Conservation (phyloP, 176 grass and related monocot species). For the Neostapfia colusana region DNA sequence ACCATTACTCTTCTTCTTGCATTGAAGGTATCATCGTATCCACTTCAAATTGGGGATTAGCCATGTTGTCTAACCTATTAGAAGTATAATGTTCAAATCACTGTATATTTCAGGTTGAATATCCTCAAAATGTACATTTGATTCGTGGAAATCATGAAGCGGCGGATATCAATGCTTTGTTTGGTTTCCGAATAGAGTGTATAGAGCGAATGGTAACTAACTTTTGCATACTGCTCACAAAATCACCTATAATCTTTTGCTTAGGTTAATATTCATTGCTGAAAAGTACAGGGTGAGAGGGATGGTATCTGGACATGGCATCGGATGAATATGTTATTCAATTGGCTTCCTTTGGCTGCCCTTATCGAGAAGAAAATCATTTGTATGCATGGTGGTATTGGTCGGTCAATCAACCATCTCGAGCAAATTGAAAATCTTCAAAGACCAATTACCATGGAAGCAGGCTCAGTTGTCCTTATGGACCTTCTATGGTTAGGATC, state of each 20-base stretch:
- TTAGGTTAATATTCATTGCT: slow-evolving; percentile 17
- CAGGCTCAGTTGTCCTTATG: slow-evolving; percentile 97
- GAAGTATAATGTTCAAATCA: slow-evolving; percentile 6
- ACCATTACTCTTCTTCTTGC: slow-evolving; percentile 98
- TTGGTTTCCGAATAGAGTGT: slow-evolving; percentile 98
- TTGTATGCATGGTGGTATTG: slow-evolving; percentile 99
- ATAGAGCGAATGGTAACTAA: slow-evolving; percentile 92
- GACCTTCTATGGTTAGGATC: slow-evolving; percentile 84
- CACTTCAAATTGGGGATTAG: slow-evolving; percentile 13
- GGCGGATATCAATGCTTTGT: slow-evolving; percentile 97
- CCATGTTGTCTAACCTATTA: slow-evolving; percentile 17
- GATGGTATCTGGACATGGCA: slow-evolving; percentile 99
- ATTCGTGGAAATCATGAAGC: slow-evolving; percentile 99
- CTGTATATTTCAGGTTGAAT: slow-evolving; percentile 72
- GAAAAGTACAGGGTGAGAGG: slow-evolving; percentile 79
- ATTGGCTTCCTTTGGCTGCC: slow-evolving; percentile 97
- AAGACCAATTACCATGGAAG: slow-evolving; percentile 97
- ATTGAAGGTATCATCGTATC: slow-evolving; percentile 69
- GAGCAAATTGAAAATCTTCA: slow-evolving; percentile 98
- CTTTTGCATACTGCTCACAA: slow-evolving; percentile 6
- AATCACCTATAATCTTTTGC: neutral
- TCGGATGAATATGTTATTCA: slow-evolving; percentile 95
- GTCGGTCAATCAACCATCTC: slow-evolving; percentile 96
- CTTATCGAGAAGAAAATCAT: slow-evolving; percentile 99
- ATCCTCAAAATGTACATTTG: slow-evolving; percentile 93